A percentile compares a stretch with the other conserved stretches of the same genome.
phyloP scores from a whole-genome alignment of 306 rosid species.

The Inga laurina region DNA sequence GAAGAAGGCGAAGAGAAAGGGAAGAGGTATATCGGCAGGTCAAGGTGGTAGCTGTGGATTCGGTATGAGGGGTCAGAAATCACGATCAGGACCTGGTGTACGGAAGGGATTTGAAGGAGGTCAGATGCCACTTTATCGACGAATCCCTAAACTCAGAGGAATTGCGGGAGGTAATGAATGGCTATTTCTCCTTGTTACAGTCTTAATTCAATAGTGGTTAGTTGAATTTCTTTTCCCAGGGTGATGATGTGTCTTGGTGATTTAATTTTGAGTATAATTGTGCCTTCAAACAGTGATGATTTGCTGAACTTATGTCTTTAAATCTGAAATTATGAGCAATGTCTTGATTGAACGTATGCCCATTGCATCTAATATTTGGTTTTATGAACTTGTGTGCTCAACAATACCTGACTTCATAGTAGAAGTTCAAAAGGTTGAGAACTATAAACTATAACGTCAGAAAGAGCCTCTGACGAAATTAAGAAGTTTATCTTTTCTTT shows the following conservation, averaged over 20 bases:
- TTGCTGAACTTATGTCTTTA: neutral
- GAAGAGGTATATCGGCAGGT: slow-evolving; percentile 91
- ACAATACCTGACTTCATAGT: neutral
- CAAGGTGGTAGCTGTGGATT: slow-evolving; percentile 99
- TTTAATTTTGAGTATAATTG: neutral
- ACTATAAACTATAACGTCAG: neutral
- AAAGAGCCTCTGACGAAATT: neutral
- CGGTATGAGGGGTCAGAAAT: slow-evolving; percentile 98
- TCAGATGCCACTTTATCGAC: slow-evolving; percentile 93
- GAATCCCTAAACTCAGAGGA: slow-evolving; percentile 88
- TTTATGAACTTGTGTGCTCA: neutral
- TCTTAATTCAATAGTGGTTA: neutral
- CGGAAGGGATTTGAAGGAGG: slow-evolving; percentile 91
- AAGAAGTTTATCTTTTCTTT: neutral
- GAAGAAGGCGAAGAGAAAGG: slow-evolving; percentile 85
- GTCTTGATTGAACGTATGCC: neutral
- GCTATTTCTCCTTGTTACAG: neutral
- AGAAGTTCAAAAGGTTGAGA: neutral
- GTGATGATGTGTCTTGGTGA: neutral
- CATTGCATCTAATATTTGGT: neutral
- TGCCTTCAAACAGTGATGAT: neutral
- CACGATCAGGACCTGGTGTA: slow-evolving; percentile 93
- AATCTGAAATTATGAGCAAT: neutral
- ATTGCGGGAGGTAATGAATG: slow-evolving; percentile 84
- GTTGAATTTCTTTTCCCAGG: neutral